Base-by-base conservation (phyloP, 805 yeast genomes). In the Geotrichum ghanense region DNA sequence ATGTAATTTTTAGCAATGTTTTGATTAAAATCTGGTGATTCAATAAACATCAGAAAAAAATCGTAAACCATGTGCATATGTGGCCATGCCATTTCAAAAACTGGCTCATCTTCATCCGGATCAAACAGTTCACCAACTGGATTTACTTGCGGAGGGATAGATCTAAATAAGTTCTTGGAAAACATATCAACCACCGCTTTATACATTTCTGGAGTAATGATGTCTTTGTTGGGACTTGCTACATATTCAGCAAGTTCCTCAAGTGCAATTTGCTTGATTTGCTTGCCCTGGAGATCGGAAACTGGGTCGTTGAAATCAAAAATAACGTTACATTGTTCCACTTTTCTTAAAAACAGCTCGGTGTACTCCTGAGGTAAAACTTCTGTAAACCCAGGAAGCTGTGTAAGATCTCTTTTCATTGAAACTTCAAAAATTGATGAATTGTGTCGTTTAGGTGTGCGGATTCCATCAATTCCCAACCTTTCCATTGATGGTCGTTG, bases 51-150 rank as follows among this genome's bases (percentile, higher is more conserved):
- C 50, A 92, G 69, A 62, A 92, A 90, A 58, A 92, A 87, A 64
- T 92, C 97, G 68, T 92, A 92, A 24, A 89, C 95, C 41, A 88
- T 76, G 65, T 87, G 95, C 97, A 92, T 92, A 63, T 92, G 98
- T 9, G 97, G 95, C 98, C 98, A 92, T 6, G 97, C 89, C 52
- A 90, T 77, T 63, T 92, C 97, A 56, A 80, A 79, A 34, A 92
- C 95, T 2, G 97, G 97, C 66, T 92, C 98, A 68, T 92, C 98
- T 67, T 92, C 98, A 67, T 92, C 98, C 1, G 98, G 98, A 58
- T 92, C 98, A 64, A 77, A 92, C 34, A 90, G 76, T 53, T 92
- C 98, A 35, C 98, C 98, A 41, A 89, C 76, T 3, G 97, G 97
- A 62, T 92, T 92, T 34, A 89, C 95, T 1, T 97, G 97, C 1